A percentile compares a stretch with the other conserved stretches of the same genome.
These are phyloP conservation scores for Lipomyces oligophaga DNA, from an alignment of 805 yeast genomes.

Conservation along the genomic window DNA sequence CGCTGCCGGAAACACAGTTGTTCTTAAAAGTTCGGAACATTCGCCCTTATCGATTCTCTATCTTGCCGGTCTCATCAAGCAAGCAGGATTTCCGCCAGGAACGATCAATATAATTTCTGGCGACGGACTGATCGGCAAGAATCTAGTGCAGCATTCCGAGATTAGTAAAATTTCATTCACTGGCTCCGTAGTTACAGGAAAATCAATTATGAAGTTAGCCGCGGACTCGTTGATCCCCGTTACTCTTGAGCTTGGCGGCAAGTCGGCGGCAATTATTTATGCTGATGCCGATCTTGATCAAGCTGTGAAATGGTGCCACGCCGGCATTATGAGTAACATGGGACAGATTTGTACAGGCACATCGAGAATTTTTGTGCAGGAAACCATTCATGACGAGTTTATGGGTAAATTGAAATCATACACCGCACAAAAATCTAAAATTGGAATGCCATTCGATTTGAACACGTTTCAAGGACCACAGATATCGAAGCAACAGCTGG, in stretches of 20 bases:
- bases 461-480: slow-evolving; percentile 85
- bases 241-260: slow-evolving; percentile 93
- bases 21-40: slow-evolving; percentile 70
- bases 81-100: slow-evolving; percentile 76
- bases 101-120: slow-evolving; percentile 70
- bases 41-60: slow-evolving; percentile 68
- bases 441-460: slow-evolving; percentile 78
- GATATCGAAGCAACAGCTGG: slow-evolving; percentile 71
- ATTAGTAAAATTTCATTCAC: slow-evolving; percentile 87
- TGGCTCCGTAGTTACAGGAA: slow-evolving; percentile 89
- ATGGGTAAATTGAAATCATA: slow-evolving; percentile 53
- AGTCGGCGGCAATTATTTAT: slow-evolving; percentile 84
- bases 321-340: slow-evolving; percentile 84
- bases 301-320: slow-evolving; percentile 68
- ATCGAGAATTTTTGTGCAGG: slow-evolving; percentile 85
- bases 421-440: slow-evolving; percentile 48
- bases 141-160: slow-evolving; percentile 56
- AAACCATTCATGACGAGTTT: slow-evolving; percentile 71
- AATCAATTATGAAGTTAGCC: slow-evolving; percentile 73
- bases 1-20: slow-evolving; percentile 71
- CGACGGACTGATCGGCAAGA: slow-evolving; percentile 67
- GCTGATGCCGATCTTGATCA: slow-evolving; percentile 77
- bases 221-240: slow-evolving; percentile 67
- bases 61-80: slow-evolving; percentile 53
- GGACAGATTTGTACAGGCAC: slow-evolving; percentile 97